Conservation (phyloP, 2,329 filamentous ascomycete species). For the Monosporascus sp. region DNA sequence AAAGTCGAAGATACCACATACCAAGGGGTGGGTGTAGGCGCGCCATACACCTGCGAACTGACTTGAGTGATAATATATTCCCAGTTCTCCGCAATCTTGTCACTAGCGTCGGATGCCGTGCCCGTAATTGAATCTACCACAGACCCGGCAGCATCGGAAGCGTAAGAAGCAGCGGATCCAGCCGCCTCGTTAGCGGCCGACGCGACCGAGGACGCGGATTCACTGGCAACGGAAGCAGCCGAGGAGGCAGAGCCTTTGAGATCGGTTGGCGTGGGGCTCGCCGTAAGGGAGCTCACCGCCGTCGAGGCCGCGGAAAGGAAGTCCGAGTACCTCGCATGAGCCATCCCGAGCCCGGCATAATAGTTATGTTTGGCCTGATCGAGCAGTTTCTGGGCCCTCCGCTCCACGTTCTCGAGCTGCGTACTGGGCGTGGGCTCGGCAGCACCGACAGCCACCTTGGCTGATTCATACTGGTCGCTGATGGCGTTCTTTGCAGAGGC, state of each 20-base stretch:
- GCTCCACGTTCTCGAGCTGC: slow-evolving; percentile 30
- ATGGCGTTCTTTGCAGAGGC: slow-evolving; percentile 61
- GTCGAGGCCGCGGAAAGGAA: slow-evolving; percentile 69
- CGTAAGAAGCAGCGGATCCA: slow-evolving; percentile 36
- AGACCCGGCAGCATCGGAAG: slow-evolving; percentile 46
- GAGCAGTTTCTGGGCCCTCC: slow-evolving; percentile 50
- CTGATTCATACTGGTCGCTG: slow-evolving; percentile 64
- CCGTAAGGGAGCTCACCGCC: slow-evolving; percentile 55
- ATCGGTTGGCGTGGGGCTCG: slow-evolving; percentile 55
- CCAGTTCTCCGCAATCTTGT: slow-evolving; percentile 49
- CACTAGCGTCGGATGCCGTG: slow-evolving; percentile 31
- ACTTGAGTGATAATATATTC: slow-evolving; percentile 58
- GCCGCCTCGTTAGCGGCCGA: slow-evolving; percentile 44
- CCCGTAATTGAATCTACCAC: slow-evolving; percentile 43
- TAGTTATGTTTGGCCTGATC: slow-evolving; percentile 62
- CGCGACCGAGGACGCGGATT: slow-evolving; percentile 40
- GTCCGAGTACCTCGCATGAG: slow-evolving; percentile 72
- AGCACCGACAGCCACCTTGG: slow-evolving; percentile 60
- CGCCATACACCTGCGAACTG: slow-evolving; percentile 65
- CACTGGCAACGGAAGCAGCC: slow-evolving; percentile 39
- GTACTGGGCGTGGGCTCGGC: slow-evolving; percentile 55
- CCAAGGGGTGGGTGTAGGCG: slow-evolving; percentile 55
- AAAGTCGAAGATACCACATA: background rate
- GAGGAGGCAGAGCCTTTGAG: slow-evolving; percentile 43
- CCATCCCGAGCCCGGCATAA: slow-evolving; percentile 72